phyloP scores from a whole-genome alignment of 2,329 filamentous ascomycete species.

The Beauveria sp. region DNA sequence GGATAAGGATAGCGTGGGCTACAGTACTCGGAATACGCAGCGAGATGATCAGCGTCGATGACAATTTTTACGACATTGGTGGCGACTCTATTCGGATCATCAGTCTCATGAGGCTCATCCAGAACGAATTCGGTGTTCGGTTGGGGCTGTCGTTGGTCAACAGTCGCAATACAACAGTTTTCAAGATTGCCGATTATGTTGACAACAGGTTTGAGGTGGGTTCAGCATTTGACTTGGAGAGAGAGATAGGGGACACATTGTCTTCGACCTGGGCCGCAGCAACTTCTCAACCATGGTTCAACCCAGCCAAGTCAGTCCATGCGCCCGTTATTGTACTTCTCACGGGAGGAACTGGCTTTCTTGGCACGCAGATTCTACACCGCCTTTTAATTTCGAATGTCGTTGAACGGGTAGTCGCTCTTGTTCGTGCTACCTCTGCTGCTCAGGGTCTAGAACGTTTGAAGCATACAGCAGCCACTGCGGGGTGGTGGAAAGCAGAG shows the following conservation, averaged over 20 bases:
- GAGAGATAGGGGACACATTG: background rate
- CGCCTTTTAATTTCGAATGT: background rate
- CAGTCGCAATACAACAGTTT: constrained; percentile 15
- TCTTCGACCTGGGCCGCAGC: background rate
- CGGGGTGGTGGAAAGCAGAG: constrained; percentile 15
- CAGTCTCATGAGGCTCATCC: background rate
- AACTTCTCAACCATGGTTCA: background rate
- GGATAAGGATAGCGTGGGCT: background rate
- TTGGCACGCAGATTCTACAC: constrained; percentile 13
- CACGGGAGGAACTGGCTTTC: constrained; percentile 14
- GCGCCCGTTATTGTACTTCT: background rate
- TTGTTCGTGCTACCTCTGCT: constrained; percentile 12
- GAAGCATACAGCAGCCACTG: constrained; percentile 7
- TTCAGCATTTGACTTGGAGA: background rate
- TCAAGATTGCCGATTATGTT: constrained; percentile 13
- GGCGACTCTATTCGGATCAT: constrained; percentile 10
- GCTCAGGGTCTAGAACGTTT: constrained; percentile 13
- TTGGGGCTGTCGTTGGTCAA: constrained; percentile 15
- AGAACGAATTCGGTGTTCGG: constrained; percentile 10
- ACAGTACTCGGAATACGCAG: background rate
- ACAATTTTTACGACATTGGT: constrained; percentile 5
- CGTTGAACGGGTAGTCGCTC: background rate
- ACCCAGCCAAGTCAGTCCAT: background rate
- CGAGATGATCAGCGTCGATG: background rate
- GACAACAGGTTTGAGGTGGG: background rate